Conservation (phyloP, 257 asterid species). For the Fraxinus cuspidata region DNA sequence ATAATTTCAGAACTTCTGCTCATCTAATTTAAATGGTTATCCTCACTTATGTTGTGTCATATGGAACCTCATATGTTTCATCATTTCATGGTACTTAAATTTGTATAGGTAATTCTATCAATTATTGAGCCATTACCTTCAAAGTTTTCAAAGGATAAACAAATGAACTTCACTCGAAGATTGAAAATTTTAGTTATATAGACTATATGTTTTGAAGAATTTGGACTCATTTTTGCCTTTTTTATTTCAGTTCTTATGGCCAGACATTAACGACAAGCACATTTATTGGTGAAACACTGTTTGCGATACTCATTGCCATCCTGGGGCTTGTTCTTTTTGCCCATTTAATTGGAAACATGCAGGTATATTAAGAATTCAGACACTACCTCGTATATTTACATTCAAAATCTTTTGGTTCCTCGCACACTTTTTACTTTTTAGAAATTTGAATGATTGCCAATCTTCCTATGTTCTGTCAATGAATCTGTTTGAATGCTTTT, state of each 20-base stretch:
- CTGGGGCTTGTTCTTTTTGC: constrained; percentile 89
- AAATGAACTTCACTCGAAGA: background rate
- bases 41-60: background rate
- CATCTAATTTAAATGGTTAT: background rate
- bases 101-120: background rate
- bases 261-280: constrained; percentile 76
- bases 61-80: background rate
- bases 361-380: constrained; percentile 43
- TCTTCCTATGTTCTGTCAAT: background rate
- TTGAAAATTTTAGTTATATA: background rate
- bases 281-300: constrained; percentile 71
- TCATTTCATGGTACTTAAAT: no score
- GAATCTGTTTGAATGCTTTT: background rate
- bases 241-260: constrained; percentile 71
- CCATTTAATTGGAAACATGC: constrained; percentile 91
- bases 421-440: background rate
- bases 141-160: background rate
- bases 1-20: background rate
- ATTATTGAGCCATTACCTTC: background rate
- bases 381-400: background rate
- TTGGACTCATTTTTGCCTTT: constrained; percentile 18
- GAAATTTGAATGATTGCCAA: background rate
- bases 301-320: constrained; percentile 83
- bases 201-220: background rate
- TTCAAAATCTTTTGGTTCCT: background rate